Conservation (phyloP, 106 monocot species). For the Dendrobium nobile region DNA sequence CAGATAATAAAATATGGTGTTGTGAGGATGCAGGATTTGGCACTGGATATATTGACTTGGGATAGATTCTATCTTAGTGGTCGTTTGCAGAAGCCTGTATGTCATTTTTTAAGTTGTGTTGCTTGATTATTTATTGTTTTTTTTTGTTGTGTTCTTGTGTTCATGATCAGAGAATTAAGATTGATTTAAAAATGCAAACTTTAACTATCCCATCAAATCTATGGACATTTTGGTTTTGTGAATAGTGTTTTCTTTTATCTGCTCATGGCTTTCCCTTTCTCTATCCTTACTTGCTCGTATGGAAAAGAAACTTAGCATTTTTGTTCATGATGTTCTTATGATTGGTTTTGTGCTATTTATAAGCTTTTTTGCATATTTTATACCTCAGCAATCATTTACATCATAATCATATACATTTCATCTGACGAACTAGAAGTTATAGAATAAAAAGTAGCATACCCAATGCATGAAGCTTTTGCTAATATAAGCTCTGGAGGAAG, state of each 20-base stretch:
- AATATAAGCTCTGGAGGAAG: background rate
- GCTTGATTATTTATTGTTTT: conserved; percentile 14
- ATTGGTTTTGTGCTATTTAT: background rate
- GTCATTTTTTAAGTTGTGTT: conserved; percentile 52
- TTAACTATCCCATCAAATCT: background rate
- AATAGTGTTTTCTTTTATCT: background rate
- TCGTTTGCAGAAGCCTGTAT: conserved; percentile 98
- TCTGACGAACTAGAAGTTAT: background rate
- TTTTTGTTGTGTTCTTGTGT: background rate
- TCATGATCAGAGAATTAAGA: conserved; percentile 1
- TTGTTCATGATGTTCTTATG: background rate
- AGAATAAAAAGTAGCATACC: background rate
- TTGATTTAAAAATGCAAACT: background rate
- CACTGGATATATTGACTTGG: conserved; percentile 69
- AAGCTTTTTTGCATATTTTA: background rate
- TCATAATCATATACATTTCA: conserved; percentile 1
- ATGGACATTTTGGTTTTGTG: background rate
- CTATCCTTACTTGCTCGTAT: background rate
- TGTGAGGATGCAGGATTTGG: conserved; percentile 80
- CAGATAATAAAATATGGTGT: conserved; percentile 98
- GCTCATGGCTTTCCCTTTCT: background rate
- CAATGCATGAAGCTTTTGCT: background rate
- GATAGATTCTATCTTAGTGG: conserved; percentile 81
- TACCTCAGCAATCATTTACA: background rate
- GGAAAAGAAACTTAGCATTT: background rate